Conservation (phyloP, 2,329 filamentous ascomycete species). For the Metarhizium guizhouense region DNA sequence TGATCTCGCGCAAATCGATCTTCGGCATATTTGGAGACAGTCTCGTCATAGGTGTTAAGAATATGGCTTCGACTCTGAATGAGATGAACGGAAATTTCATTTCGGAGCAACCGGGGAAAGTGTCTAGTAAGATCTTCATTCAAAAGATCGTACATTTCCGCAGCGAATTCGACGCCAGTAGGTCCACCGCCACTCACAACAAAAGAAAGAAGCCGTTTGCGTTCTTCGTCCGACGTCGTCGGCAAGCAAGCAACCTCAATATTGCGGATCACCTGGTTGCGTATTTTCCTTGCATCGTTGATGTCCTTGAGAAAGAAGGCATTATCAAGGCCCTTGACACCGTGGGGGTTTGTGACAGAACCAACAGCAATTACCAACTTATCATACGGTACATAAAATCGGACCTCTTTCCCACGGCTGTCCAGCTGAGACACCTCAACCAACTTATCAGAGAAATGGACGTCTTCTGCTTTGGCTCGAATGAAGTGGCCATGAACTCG, state of each 20-base stretch:
- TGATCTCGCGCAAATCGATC: constrained; percentile 83
- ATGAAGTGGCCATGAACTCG: constrained; percentile 81
- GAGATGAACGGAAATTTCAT: constrained; percentile 94
- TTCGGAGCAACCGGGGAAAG: constrained; percentile 85
- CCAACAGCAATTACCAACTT: constrained; percentile 91
- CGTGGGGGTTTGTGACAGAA: constrained; percentile 87
- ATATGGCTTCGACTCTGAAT: constrained; percentile 95
- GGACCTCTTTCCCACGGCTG: constrained; percentile 58
- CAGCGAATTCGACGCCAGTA: constrained; percentile 95
- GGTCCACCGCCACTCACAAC: constrained; percentile 94
- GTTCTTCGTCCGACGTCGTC: constrained; percentile 81
- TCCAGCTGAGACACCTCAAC: constrained; percentile 76
- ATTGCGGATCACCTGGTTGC: constrained; percentile 81
- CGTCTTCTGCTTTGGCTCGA: constrained; percentile 75
- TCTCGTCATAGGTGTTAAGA: constrained; percentile 95
- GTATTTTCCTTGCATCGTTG: constrained; percentile 80
- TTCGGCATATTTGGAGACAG: constrained; percentile 86
- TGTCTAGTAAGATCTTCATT: constrained; percentile 83
- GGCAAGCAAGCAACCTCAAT: constrained; percentile 88
- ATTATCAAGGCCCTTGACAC: constrained; percentile 87
- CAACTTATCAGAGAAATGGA: constrained; percentile 86
- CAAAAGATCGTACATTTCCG: constrained; percentile 88
- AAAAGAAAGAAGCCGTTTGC: constrained; percentile 81
- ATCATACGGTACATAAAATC: constrained; percentile 95
- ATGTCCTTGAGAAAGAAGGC: constrained; percentile 96